These are phyloP conservation scores for Fusarium ambrosium DNA, from an alignment of 2,329 filamentous ascomycete species.

Conservation along the genomic window DNA sequence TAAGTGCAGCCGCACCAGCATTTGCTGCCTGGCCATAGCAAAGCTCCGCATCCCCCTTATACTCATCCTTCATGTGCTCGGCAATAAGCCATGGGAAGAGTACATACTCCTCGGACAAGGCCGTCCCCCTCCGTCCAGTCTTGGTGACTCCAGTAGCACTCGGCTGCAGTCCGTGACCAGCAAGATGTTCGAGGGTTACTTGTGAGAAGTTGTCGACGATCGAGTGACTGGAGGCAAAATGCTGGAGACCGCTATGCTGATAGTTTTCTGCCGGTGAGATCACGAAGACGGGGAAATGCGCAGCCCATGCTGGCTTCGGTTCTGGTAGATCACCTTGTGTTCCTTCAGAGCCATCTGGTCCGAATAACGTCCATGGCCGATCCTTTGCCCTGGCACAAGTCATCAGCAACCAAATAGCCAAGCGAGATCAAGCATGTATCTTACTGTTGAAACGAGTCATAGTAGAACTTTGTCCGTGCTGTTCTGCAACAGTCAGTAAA, in stretches of 20 bases:
- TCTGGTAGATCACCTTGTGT: conserved; percentile 5
- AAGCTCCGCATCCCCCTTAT: background rate
- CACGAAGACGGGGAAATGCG: conserved; percentile 27
- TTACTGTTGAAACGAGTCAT: conserved; percentile 20
- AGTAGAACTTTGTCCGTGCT: conserved; percentile 17
- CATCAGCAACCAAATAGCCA: background rate
- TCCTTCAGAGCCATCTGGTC: background rate
- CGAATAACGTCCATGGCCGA: conserved; percentile 26
- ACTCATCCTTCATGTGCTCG: conserved; percentile 29
- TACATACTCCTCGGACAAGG: conserved; percentile 19
- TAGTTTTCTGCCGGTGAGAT: conserved; percentile 3
- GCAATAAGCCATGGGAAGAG: conserved; percentile 37
- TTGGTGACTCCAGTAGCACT: conserved; percentile 19
- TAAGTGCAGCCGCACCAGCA: conserved; percentile 23
- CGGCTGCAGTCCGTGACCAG: conserved; percentile 20
- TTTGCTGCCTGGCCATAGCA: conserved; percentile 29
- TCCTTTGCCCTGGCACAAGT: background rate
- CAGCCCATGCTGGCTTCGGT: conserved; percentile 35
- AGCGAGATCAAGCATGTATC: background rate
- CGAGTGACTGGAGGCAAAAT: conserved; percentile 12
- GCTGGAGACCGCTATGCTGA: background rate
- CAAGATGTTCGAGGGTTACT: conserved; percentile 21
- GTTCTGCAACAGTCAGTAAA: conserved; percentile 4
- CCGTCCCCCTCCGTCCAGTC: conserved; percentile 4
- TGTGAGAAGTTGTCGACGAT: conserved; percentile 33